phyloP scores from a whole-genome alignment of 2,329 filamentous ascomycete genomes.

The Trichoderma endophyticum region DNA sequence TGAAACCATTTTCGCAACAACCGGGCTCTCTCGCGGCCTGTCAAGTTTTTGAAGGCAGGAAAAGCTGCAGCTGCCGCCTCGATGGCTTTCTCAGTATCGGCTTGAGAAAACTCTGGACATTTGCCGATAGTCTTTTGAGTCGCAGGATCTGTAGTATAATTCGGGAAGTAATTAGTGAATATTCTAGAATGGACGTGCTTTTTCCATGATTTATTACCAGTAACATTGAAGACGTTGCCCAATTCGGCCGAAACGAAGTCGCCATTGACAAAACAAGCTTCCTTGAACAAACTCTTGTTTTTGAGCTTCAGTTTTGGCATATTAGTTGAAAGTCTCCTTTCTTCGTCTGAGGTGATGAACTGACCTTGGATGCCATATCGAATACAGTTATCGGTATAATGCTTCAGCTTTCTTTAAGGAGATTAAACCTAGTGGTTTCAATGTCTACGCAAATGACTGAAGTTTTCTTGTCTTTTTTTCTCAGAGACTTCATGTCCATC shows the following conservation, averaged over 20 bases:
- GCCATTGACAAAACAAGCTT: neutral
- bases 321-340: neutral
- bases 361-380: neutral
- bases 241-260: neutral
- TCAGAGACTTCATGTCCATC: neutral
- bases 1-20: neutral
- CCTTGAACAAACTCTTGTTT: neutral
- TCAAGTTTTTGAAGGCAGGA: neutral
- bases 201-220: neutral
- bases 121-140: neutral
- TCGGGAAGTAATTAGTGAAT: neutral
- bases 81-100: neutral
- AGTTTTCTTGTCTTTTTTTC: neutral
- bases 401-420: neutral
- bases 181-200: neutral
- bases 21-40: neutral
- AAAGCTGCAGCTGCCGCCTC: neutral
- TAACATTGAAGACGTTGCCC: neutral
- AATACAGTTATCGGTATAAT: neutral
- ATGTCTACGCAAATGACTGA: neutral
- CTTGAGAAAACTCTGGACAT: neutral
- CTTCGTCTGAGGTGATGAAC: neutral
- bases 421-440: neutral
- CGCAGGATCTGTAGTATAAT: neutral
- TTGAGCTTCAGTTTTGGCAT: neutral